Base-by-base conservation (phyloP, 2,329 filamentous ascomycete genomes). In the Scytalidium lignicola region DNA sequence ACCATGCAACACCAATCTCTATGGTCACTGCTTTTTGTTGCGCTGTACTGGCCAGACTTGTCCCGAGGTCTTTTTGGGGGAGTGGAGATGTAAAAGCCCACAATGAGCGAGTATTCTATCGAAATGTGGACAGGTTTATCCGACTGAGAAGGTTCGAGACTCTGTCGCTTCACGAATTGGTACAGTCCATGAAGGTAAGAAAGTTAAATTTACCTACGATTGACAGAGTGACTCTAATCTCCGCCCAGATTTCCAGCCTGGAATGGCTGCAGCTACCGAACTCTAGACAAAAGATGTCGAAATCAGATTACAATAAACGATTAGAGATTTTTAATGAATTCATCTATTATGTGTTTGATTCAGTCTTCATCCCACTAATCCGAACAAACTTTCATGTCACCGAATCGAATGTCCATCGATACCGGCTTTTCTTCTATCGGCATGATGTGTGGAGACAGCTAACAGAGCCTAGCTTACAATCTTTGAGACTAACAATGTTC, bases 311-410 rank as follows among this genome's bases (percentile, higher is more conserved):
- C 23, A 69, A 71, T 6, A 97, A 96, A 66, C 83, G 91, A 10
- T 73, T 71, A 21, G 88, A 96, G 61, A 75, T 97, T 0, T 80
- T 96, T 44, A 70, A 83, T 47, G 93, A 99, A 65, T 83, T 97
- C 50, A 61, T 97, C 6, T 97, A 96, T 69, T 99, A 91, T 64
- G 57, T 95, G 3, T 93, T 99, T 60, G 93, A 99, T 67, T 96
- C 91, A 0, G 75, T 96, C 19, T 64, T 99, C 49, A 87, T 97
- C 58, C 92, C 93, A 9, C 75, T 99, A 7, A 79, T 97, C 43
- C 82, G 88, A 28, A 83, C 81, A 54, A 91, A 93, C 61, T 99
- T 99, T 61, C 92, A 97, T 62, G 88, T 96, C 32, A 99, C 93
- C 0, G 93, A 99, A 65, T 93, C 90, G 0, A 90, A 82, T 54